Base-by-base conservation (phyloP, 2,329 filamentous ascomycete genomes). In the Hypoxylon sp. region DNA sequence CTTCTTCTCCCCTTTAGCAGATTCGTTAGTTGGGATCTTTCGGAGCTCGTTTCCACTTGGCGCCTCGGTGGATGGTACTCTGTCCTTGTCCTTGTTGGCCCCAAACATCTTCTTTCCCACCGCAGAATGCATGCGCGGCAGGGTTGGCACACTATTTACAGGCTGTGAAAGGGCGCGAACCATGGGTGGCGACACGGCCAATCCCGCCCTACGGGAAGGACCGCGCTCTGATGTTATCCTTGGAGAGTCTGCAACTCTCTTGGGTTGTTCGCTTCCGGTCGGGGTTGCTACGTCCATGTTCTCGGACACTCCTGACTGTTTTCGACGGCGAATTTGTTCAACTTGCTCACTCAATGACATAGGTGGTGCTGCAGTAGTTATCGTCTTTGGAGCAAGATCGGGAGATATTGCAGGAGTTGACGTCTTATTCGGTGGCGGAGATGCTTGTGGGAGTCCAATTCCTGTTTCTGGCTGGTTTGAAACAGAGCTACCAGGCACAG, bases 1-100 rank as follows among this genome's bases (percentile, higher is more conserved):
- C 74, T 93, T 94, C 80, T 93, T 95, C 69, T 97, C 93, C 35
- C 81, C 81, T 73, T 85, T 87, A 62, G 80, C 71, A 22, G 82
- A 80, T 7, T 81, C 80, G 48, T 84, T 83, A 2, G 78, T 77
- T 7, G 78, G 51, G 3, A 68, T 63, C 63, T 79, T 80, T 17
- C 79, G 79, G 17, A 75, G 63, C 35, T 82, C 79, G n/a, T 70
- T 64, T 6, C 77, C 74, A 13, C 73, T 62, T 8, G 76, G 73
- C 0, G 64, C 68, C 46, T 80, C 80, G 8, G 50, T 35, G 1
- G 70, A 50, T n/a, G 63, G 42, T 3, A 55, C 65, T 62, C 72
- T 77, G 64, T 77, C 69, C 69, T 80, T 65, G 71, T 77, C 69
- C 69, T 80, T 64, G 71, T 64, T 69, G 68, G 81, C 13, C 63